A percentile compares a stretch with the other conserved stretches of the same genome.
Evolutionary conservation across 805 yeast species (phyloP).

Genomic region (Schwanniomyces polymorphus): DNA sequence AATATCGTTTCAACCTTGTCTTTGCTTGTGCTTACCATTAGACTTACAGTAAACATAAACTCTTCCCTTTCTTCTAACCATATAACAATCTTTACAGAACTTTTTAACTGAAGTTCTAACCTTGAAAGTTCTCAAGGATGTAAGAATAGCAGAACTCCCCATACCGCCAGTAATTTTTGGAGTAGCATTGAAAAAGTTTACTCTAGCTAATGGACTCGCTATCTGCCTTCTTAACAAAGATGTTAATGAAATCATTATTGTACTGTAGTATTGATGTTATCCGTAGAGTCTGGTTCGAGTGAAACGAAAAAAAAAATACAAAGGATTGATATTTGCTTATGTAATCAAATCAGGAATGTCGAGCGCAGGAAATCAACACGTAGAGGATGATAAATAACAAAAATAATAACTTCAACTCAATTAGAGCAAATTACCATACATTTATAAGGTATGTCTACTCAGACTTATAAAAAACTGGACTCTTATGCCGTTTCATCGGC

Average conservation of each 20-base stretch:
- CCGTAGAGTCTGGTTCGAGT: neutral
- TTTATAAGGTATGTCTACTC: constrained; percentile 68
- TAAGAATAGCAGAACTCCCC: constrained; percentile 6
- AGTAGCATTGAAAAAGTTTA: constrained; percentile 10
- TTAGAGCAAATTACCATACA: neutral
- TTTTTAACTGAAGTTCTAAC: constrained; percentile 92
- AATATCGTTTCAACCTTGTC: constrained; percentile 58
- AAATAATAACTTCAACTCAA: neutral
- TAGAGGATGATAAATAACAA: constrained; percentile 5
- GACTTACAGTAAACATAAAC: constrained; percentile 92
- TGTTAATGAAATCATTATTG: constrained; percentile 17
- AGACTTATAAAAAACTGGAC: constrained; percentile 80
- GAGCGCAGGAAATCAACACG: constrained; percentile 13
- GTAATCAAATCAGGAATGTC: constrained; percentile 4
- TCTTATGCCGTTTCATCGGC: constrained; percentile 56
- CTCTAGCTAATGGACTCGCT: constrained; percentile 9
- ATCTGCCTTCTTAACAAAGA: constrained; percentile 16
- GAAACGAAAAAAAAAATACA: neutral
- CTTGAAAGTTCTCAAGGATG: constrained; percentile 69
- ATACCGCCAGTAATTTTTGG: constrained; percentile 10
- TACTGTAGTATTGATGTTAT: neutral
- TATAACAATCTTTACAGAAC: constrained; percentile 84
- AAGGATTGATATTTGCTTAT: constrained; percentile 1
- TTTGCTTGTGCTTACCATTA: constrained; percentile 91
- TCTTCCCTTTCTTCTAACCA: constrained; percentile 93